Base-by-base conservation (phyloP, 2,329 filamentous ascomycete species). In the Xylariaceae sp. region DNA sequence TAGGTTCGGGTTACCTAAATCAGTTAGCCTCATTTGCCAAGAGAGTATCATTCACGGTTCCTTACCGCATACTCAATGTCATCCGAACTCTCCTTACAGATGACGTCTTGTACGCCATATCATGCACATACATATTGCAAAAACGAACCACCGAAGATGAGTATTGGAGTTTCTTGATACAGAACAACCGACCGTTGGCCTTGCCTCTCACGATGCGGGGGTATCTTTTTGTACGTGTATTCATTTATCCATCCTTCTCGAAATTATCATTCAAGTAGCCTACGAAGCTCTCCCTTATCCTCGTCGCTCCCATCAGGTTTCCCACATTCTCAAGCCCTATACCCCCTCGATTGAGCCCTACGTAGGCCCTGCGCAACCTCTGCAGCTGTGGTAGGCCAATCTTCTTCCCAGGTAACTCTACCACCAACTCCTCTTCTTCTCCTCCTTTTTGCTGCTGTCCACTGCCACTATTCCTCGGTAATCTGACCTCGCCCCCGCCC, bases 381-480 rank as follows among this genome's bases (percentile, higher is more conserved):
- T 94, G 87, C 50, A 94, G 65, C 58, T 88, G 83, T 7, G 86
- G 81, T 30, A 92, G 58, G 1, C 81, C 81, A 34, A 88, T 65
- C 46, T 76, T 78, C 44, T 74, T 77, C 8, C 68, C 65, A 0
- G 86, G 85, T 34, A 92, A 65, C 48, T 81, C 73, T 15, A 92
- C 69, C 1, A 73, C 62, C 40, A 81, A 60, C 12, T 73, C 70
- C 2, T 77, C 71, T 13, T 60, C 67, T 19, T 51, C 39, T n/a
- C n/a, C n/a, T n/a, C n/a, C n/a, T n/a, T n/a, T n/a, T n/a, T n/a
- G n/a, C n/a, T n/a, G n/a, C 16, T 50, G 31, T 17, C 40, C 51
- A 9, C 37, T 35, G 2, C 45, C 59, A 9, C 37, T 35, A 2
- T 44, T 59, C 9, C 59, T 56, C 2, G 70, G 61, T 12, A 84